A percentile compares a stretch with the other conserved stretches of the same genome.
phyloP scores from a whole-genome alignment of 108 stramenopile genomes.

The Skeletonema marinoi region DNA sequence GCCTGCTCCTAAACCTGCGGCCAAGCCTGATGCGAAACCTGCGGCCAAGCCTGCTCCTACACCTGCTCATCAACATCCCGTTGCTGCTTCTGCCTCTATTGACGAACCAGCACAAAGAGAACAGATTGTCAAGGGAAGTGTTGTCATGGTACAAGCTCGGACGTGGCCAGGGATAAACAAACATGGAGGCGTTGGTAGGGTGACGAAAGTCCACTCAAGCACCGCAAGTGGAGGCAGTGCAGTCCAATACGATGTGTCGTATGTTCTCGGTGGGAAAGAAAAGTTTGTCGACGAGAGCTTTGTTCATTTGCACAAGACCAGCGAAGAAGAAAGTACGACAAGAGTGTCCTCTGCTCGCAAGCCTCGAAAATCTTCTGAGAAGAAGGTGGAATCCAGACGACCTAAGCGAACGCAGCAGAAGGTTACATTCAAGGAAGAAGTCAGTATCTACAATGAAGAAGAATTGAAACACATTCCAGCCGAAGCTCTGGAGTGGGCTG shows the following conservation, averaged over 20 bases:
- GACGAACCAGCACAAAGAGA: background rate
- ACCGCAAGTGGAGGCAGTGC: constrained; percentile 23
- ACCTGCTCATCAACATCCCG: background rate
- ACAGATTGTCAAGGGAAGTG: constrained; percentile 53
- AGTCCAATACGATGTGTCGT: constrained; percentile 67
- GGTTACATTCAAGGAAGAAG: constrained; percentile 5
- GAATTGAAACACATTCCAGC: constrained; percentile 42
- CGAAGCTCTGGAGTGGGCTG: constrained; percentile 47
- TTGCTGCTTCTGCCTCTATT: background rate
- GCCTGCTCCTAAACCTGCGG: background rate
- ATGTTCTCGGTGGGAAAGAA: constrained; percentile 81
- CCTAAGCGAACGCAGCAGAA: constrained; percentile 25
- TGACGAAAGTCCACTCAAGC: constrained; percentile 53
- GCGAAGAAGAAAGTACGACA: background rate
- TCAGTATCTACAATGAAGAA: constrained; percentile 32
- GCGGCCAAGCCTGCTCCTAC: background rate
- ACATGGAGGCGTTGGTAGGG: constrained; percentile 79
- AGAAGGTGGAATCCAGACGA: background rate
- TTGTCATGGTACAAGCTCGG: constrained; percentile 73
- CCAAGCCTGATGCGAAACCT: background rate
- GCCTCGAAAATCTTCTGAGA: constrained; percentile 7
- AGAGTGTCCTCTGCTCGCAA: constrained; percentile 11
- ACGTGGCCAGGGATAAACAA: constrained; percentile 93
- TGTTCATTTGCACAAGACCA: constrained; percentile 36
- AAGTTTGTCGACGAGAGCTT: constrained; percentile 72